Conservation (phyloP, 75 land plant species). For the Cunninghamia lanceolata region DNA sequence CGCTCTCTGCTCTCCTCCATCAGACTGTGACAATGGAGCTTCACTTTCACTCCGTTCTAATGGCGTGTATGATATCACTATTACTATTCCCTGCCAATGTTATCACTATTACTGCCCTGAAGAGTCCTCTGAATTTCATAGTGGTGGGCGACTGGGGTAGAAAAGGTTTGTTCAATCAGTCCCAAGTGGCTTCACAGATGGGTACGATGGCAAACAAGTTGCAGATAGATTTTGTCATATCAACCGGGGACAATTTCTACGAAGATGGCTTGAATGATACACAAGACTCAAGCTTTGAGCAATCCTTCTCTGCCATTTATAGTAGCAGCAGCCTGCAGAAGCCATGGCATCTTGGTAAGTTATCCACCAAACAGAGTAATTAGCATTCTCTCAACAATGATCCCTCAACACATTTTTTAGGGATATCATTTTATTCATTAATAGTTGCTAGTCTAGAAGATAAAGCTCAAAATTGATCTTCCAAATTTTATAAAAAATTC, state of each 20-base stretch:
- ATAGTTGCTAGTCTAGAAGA: neutral
- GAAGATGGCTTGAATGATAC: conserved; percentile 57
- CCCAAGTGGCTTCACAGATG: conserved; percentile 60
- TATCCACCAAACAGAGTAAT: neutral
- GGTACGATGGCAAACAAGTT: conserved; percentile 61
- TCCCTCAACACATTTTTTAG: neutral
- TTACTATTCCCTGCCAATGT: neutral
- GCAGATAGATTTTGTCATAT: conserved; percentile 68
- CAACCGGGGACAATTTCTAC: conserved; percentile 91
- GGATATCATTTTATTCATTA: neutral
- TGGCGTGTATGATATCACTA: neutral
- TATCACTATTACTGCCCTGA: too few relatives aligned
- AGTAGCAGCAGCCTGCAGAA: conserved; percentile 76
- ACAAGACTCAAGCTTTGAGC: conserved; percentile 46
- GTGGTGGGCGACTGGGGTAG: conserved; percentile 40
- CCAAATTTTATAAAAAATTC: too few relatives aligned
- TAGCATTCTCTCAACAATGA: neutral
- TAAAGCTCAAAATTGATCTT: too few relatives aligned
- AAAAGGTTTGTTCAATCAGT: conserved; percentile 26
- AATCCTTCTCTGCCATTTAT: conserved; percentile 67
- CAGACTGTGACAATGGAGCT: neutral
- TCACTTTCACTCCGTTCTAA: neutral
- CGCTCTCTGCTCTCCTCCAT: neutral
- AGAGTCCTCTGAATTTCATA: conserved; percentile 16
- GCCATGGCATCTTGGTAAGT: conserved; percentile 73